Evolutionary conservation across 441 rosid species (phyloP).

Genomic region (Gossypium trilobum): DNA sequence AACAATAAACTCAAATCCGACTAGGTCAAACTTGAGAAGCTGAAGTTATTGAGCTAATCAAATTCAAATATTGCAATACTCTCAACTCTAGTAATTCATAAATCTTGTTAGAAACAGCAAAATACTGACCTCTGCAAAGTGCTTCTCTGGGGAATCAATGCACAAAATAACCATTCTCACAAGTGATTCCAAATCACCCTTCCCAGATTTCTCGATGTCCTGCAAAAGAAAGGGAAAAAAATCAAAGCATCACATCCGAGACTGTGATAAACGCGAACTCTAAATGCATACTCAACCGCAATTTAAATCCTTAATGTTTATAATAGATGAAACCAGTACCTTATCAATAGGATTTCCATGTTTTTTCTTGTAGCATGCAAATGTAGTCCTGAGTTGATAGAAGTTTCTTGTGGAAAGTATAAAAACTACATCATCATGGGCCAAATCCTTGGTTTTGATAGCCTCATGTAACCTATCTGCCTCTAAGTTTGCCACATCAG

Average conservation of each 20-base stretch:
- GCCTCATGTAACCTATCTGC: constrained; percentile 57
- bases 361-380: constrained; percentile 43
- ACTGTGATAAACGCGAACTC: not conserved
- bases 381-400: constrained; percentile 65
- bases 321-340: constrained; percentile 30
- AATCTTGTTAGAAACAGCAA: not conserved
- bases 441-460: constrained; percentile 44
- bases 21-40: not conserved
- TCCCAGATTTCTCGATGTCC: constrained; percentile 56
- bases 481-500: constrained; percentile 46
- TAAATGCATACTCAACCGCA: not conserved
- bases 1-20: not conserved
- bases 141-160: constrained; percentile 60
- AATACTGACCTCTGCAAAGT: constrained; percentile 64
- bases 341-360: constrained; percentile 47
- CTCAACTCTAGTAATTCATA: not conserved
- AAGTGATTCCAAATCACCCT: constrained; percentile 46
- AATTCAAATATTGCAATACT: too few relatives aligned
- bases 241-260: not conserved
- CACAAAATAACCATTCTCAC: constrained; percentile 40
- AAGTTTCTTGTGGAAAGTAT: constrained; percentile 61
- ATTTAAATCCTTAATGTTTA: not conserved
- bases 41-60: not conserved
- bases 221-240: constrained; percentile 17
- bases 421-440: constrained; percentile 48